phyloP scores from a whole-genome alignment of 192 early-diverging fungal species.

The Coemansia sp. region DNA sequence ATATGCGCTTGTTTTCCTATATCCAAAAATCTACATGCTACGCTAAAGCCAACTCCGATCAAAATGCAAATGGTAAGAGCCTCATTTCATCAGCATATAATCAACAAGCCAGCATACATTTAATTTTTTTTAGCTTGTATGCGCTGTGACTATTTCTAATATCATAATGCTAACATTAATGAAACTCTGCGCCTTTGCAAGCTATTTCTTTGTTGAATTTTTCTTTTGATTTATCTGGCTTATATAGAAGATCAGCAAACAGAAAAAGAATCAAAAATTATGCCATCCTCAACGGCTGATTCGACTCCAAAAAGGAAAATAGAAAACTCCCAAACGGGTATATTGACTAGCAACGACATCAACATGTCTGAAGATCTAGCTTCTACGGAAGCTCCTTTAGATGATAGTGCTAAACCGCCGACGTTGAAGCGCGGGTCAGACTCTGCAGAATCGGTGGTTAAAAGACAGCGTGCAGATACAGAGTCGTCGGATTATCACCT shows the following conservation, averaged over 20 bases:
- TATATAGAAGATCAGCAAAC: background rate
- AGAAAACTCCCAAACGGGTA: no score
- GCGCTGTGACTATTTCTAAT: no score
- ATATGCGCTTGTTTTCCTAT: constrained; percentile 25
- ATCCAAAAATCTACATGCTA: constrained; percentile 19
- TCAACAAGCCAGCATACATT: background rate
- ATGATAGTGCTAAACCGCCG: background rate
- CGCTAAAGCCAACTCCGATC: background rate
- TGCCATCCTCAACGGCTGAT: background rate
- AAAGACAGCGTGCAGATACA: constrained; percentile 1
- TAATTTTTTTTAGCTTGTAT: no score
- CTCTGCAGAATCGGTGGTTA: background rate
- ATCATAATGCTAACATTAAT: no score
- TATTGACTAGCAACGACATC: no score
- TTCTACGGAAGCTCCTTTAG: no score
- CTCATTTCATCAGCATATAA: background rate
- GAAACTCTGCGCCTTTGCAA: no score
- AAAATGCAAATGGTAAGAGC: constrained; percentile 13
- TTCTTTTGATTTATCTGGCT: background rate
- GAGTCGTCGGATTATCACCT: background rate
- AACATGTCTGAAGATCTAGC: no score
- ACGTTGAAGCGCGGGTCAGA: background rate
- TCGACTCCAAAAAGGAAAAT: no score
- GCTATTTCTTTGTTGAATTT: background rate
- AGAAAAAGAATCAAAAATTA: background rate